Conservation (phyloP, 2,329 filamentous ascomycete species). For the Endothia cerciana region DNA sequence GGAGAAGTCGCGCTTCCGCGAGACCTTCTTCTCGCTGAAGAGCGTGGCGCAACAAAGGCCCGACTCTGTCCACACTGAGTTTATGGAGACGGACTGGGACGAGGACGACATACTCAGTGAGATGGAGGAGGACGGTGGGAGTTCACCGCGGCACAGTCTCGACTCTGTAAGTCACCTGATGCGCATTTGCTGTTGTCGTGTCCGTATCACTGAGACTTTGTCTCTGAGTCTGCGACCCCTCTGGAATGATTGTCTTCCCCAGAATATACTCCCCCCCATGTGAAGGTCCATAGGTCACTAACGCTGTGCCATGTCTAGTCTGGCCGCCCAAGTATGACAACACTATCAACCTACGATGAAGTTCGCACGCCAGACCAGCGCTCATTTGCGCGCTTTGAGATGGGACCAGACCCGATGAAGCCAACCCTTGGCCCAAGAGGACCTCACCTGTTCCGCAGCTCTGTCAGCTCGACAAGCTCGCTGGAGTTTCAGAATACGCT, state of each 20-base stretch:
- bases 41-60: slow-evolving; percentile 59
- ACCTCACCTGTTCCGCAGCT: slow-evolving; percentile 83
- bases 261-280: not conserved
- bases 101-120: slow-evolving; percentile 66
- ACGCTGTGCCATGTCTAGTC: slow-evolving; percentile 52
- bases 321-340: slow-evolving; percentile 77
- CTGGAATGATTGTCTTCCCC: not conserved
- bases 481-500: slow-evolving; percentile 58
- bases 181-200: not conserved
- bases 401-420: slow-evolving; percentile 55
- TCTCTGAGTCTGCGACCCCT: not conserved
- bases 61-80: slow-evolving; percentile 73
- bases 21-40: slow-evolving; percentile 65
- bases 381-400: slow-evolving; percentile 28
- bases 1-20: slow-evolving; percentile 53
- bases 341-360: slow-evolving; percentile 85
- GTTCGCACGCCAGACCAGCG: slow-evolving; percentile 66
- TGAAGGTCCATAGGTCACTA: slow-evolving; percentile 24
- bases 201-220: not conserved
- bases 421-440: slow-evolving; percentile 79
- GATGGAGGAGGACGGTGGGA: slow-evolving; percentile 62
- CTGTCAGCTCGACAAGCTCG: slow-evolving; percentile 59
- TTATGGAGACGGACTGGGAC: slow-evolving; percentile 75
- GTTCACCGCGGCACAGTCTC: slow-evolving; percentile 68
- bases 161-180: slow-evolving; percentile 64